Base-by-base conservation (phyloP, 2,329 filamentous ascomycete species). In the Neophaeococcomyces aloes region DNA sequence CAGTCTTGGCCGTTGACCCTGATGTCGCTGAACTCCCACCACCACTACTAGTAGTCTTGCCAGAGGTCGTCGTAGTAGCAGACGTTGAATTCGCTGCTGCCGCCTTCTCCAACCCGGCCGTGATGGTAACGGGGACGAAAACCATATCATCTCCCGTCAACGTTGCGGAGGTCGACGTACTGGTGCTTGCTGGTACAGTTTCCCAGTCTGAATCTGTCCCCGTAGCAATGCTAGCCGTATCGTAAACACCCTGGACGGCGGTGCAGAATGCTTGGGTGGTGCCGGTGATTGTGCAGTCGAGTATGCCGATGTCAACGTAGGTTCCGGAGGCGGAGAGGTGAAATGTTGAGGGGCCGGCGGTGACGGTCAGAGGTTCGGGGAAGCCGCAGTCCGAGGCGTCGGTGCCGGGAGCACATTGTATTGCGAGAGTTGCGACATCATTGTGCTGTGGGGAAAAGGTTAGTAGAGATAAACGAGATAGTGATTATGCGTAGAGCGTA, bases 281-380 rank as follows among this genome's bases (percentile, higher is more conserved):
- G 3, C 51, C 51, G n/a, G 45, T 46, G 29, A 53, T 10, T 6
- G n/a, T 37, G 35, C 51, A 53, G 14, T 50, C 45, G n/a, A 51
- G 18, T n/a, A 33, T 13, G 6, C 43, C 47, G 29, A 45, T 40
- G 5, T 48, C 37, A 30, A 19, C n/a, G 13, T 18, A 41, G 10
- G 15, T 15, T 14, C 27, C 25, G 7, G 38, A 18, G 2, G 34
- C 13, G 18, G 48, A 45, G 29, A 37, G 38, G 32, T 42, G 39
- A 23, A 51, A 45, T 2, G 49, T 53, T 17, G 41, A 44, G 3
- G 51, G 45, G 4, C 49, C 51, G 19, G 45, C 48, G 2, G 51
- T 53, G 7, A 51, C 37, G 13, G 51, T 53, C n/a, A 51, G 29
- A 13, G 44, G 44, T n/a, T 35, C 43, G 13, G 29, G 30, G 14